Conservation (phyloP, 1,284 basidiomycete genomes). For the Inonotus obliquus region DNA sequence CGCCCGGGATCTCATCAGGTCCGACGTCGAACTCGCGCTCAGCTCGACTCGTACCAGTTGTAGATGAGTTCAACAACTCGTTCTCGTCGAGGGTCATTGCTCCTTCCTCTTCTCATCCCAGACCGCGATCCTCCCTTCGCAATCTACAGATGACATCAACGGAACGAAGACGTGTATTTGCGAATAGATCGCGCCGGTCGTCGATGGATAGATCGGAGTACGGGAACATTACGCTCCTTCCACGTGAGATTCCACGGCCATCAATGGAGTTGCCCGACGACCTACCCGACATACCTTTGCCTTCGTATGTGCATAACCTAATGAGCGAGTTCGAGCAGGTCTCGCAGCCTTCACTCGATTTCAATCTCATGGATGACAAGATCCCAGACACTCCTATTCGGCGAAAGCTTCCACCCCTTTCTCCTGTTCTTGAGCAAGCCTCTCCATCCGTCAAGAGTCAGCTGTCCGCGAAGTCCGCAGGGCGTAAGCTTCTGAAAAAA, state of each 20-base stretch:
- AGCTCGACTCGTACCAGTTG: not conserved
- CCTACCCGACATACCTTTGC: slow-evolving; percentile 4
- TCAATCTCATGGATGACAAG: not conserved
- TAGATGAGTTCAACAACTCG: slow-evolving; percentile 16
- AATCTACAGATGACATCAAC: not conserved
- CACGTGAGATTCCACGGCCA: not conserved
- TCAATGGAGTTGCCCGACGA: not conserved
- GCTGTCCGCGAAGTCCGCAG: not conserved
- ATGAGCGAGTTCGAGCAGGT: slow-evolving; percentile 12
- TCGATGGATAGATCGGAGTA: slow-evolving; percentile 1
- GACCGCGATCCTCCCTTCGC: slow-evolving; percentile 7
- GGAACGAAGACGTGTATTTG: not conserved
- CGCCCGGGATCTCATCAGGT: not conserved
- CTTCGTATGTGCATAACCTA: slow-evolving; percentile 13
- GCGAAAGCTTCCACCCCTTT: not conserved
- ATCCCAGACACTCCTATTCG: not conserved
- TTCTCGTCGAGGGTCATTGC: slow-evolving; percentile 16
- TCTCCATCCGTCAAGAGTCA: not conserved
- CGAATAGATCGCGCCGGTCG: not conserved
- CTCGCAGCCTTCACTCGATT: not conserved
- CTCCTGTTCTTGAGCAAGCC: slow-evolving; percentile 10
- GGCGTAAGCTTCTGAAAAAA: not conserved
- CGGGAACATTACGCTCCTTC: slow-evolving; percentile 11
- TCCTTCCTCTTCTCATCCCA: not conserved
- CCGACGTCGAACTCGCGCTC: not conserved